Percentiles rank a stretch among this genome's conserved stretches.
Conservation (phyloP, 2,329 filamentous ascomycete genomes). For the Talaromyces funiculosus region DNA sequence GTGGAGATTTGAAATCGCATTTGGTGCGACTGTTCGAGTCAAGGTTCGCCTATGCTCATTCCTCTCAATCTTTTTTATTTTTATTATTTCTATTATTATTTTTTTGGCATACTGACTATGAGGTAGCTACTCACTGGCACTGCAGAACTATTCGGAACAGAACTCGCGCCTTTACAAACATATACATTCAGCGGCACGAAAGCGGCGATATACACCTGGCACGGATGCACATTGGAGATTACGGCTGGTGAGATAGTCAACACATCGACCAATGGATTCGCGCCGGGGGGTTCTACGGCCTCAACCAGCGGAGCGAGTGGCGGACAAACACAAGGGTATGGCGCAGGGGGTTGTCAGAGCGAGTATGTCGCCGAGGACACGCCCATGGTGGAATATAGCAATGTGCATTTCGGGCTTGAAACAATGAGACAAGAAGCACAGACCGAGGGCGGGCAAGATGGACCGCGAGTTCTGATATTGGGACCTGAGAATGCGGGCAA, state of each 20-base stretch:
- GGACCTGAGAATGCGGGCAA: slow-evolving; percentile 77
- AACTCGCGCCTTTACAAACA: slow-evolving; percentile 72
- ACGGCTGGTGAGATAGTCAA: slow-evolving; percentile 52
- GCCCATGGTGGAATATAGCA: slow-evolving; percentile 72
- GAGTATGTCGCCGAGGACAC: slow-evolving; percentile 73
- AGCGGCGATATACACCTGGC: slow-evolving; percentile 85
- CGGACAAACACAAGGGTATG: slow-evolving; percentile 38
- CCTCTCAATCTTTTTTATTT: too few relatives aligned
- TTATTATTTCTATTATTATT: too few relatives aligned
- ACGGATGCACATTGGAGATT: slow-evolving; percentile 81
- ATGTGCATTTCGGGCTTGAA: slow-evolving; percentile 82
- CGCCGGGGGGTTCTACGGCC: slow-evolving; percentile 19
- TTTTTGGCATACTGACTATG: neutral
- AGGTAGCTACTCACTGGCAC: slow-evolving; percentile 66
- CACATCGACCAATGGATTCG: slow-evolving; percentile 24
- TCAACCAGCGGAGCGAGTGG: slow-evolving; percentile 42
- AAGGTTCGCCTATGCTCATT: slow-evolving; percentile 38
- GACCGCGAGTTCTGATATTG: slow-evolving; percentile 77
- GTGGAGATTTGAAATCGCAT: slow-evolving; percentile 71
- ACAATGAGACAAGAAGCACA: slow-evolving; percentile 60
- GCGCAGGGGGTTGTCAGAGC: slow-evolving; percentile 57
- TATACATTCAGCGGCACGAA: slow-evolving; percentile 80
- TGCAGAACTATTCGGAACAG: slow-evolving; percentile 91
- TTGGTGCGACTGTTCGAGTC: slow-evolving; percentile 47
- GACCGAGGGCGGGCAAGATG: slow-evolving; percentile 45